Evolutionary conservation across 805 yeast genomes (phyloP).

Genomic region (Starmerella vaccinii): DNA sequence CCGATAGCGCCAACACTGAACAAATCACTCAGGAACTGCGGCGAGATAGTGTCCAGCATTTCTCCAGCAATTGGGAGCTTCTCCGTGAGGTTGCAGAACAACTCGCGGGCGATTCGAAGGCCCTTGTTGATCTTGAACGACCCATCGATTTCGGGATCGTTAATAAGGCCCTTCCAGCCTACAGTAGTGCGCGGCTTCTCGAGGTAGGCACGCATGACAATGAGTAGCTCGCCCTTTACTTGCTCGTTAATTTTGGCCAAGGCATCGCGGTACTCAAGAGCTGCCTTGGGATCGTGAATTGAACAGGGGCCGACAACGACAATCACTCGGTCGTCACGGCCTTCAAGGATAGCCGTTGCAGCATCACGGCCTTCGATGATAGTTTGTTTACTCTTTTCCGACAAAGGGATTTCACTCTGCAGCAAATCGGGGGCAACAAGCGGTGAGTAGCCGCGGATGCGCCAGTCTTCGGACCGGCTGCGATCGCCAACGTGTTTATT

Average conservation of each 20-base stretch:
- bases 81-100: slow-evolving; percentile 74
- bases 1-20: slow-evolving; percentile 97
- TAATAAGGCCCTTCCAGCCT: slow-evolving; percentile 97
- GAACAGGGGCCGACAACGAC: slow-evolving; percentile 97
- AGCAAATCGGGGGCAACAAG: slow-evolving; percentile 88
- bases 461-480: slow-evolving; percentile 25
- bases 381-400: slow-evolving; percentile 46
- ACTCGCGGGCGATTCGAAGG: slow-evolving; percentile 72
- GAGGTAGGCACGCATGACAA: slow-evolving; percentile 94
- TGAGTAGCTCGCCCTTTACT: slow-evolving; percentile 62
- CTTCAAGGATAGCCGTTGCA: slow-evolving; percentile 61
- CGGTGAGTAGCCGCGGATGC: slow-evolving; percentile 81
- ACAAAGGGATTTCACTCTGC: slow-evolving; percentile 72
- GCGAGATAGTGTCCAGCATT: slow-evolving; percentile 95
- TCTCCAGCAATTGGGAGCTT: slow-evolving; percentile 88
- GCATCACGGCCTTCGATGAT: slow-evolving; percentile 69
- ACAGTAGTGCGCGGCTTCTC: slow-evolving; percentile 98
- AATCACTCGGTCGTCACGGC: slow-evolving; percentile 75
- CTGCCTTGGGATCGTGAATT: slow-evolving; percentile 87
- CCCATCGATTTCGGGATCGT: slow-evolving; percentile 92
- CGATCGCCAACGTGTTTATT: slow-evolving; percentile 26
- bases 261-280: slow-evolving; percentile 71
- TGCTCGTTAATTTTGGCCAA: slow-evolving; percentile 50
- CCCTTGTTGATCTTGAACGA: slow-evolving; percentile 93
- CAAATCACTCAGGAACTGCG: slow-evolving; percentile 86